Percentiles rank a stretch among this genome's conserved stretches.
These are phyloP conservation scores for Salix dunnii DNA, from an alignment of 345 rosid species.

Conservation along the genomic window DNA sequence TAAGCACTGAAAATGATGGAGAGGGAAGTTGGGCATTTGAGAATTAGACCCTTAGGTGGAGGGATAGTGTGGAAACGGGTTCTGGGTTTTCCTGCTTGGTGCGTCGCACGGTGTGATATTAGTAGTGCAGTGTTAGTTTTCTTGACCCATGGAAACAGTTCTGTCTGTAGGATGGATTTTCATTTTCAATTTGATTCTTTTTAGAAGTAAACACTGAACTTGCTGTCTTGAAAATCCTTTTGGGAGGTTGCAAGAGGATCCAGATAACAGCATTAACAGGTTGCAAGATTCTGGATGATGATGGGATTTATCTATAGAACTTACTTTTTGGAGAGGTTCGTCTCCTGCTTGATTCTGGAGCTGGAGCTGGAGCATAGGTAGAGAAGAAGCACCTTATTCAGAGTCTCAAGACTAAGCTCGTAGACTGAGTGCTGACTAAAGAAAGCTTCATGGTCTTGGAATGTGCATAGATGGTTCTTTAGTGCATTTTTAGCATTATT, in stretches of 20 bases:
- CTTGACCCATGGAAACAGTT: background rate
- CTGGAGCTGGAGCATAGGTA: background rate
- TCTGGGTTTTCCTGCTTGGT: background rate
- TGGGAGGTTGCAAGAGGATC: background rate
- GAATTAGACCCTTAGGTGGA: background rate
- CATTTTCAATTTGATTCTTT: background rate
- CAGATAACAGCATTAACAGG: background rate
- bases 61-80: background rate
- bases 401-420: background rate
- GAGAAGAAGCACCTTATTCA: background rate
- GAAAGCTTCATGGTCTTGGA: background rate
- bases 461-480: background rate
- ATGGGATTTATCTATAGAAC: background rate
- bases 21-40: background rate
- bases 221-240: background rate
- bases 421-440: background rate
- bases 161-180: background rate
- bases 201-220: background rate
- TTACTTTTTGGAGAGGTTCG: background rate
- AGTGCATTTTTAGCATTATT: background rate
- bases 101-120: too few species aligned
- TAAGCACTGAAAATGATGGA: background rate
- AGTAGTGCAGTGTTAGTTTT: background rate
- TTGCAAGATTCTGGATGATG: background rate
- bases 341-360: background rate